Evolutionary conservation across 2,329 filamentous ascomycete species (phyloP).

Genomic region (Tolypocladium tropicale): DNA sequence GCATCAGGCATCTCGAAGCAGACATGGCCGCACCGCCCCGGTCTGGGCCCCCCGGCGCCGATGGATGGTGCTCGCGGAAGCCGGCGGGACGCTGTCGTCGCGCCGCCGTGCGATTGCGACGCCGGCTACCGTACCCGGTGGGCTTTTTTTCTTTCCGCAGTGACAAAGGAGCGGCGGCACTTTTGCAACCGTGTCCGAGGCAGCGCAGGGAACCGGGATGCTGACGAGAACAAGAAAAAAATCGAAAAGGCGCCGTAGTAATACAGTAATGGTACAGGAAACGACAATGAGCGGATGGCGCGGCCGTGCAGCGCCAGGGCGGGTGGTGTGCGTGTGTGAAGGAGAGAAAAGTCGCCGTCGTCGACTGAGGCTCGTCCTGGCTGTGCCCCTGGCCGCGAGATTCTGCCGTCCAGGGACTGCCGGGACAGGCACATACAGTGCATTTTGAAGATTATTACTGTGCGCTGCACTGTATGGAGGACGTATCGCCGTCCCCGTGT

Average conservation of each 20-base stretch:
- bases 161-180: neutral
- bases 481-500: neutral
- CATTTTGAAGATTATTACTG: neutral
- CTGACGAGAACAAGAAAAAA: neutral
- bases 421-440: neutral
- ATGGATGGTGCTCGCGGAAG: neutral
- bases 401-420: neutral
- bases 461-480: neutral
- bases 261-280: neutral
- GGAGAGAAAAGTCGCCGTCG: neutral
- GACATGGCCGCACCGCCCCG: neutral
- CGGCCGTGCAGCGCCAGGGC: neutral
- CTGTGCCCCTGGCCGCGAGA: neutral
- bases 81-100: neutral
- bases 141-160: neutral
- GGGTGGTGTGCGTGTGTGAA: neutral
- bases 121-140: neutral
- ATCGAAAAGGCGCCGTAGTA: neutral
- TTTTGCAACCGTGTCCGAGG: neutral
- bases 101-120: neutral
- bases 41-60: neutral
- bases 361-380: neutral
- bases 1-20: slow-evolving; percentile 9
- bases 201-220: neutral
- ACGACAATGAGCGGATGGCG: neutral